Base-by-base conservation (phyloP, 2,329 filamentous ascomycete species). In the Aulographum hederae region DNA sequence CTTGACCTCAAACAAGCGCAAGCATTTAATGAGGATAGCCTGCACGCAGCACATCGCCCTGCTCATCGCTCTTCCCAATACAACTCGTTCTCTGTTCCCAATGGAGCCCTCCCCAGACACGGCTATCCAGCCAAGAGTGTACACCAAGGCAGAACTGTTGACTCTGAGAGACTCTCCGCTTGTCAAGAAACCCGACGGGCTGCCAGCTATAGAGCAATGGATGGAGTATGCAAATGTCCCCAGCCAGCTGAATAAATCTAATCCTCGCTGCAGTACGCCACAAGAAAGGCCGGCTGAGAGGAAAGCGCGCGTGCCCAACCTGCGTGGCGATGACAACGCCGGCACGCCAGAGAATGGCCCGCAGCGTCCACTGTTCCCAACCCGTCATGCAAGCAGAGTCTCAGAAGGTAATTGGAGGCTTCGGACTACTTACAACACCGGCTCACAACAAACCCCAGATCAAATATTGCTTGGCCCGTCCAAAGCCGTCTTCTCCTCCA, bases 181-280 rank as follows among this genome's bases (percentile, higher is more conserved):
- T 52, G 84, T 84, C 47, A 61, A 67, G 44, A 91, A 80, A 56
- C 86, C 86, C 29, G 61, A 75, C 39, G 69, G 66, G 40, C 66
- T 94, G 28, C 85, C 84, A 41, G 78, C 82, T 17, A 69, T 77
- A 39, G 82, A 92, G 58, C 81, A 92, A 62, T 95, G 85, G 85
- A 92, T 94, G 82, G 84, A 86, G 78, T 15, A 14, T 18, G 11
- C 27, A 17, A 13, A 28, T 26, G 6, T 20, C 15, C 11, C 29
- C 20, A 31, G 20, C 14, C 3, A 8, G 18, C 14, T 28, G 16
- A 13, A 4, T 6, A 11, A 17, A 10, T 29, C 6, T 33, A 15
- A 29, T 28, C n/a, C n/a, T n/a, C n/a, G n/a, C n/a, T n/a, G n/a
- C n/a, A 35, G 27, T 6, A 23, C 8, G n/a, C 19, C 14, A 15